Base-by-base conservation (phyloP, 768 basidiomycete genomes). In the Lentinula raphanica region DNA sequence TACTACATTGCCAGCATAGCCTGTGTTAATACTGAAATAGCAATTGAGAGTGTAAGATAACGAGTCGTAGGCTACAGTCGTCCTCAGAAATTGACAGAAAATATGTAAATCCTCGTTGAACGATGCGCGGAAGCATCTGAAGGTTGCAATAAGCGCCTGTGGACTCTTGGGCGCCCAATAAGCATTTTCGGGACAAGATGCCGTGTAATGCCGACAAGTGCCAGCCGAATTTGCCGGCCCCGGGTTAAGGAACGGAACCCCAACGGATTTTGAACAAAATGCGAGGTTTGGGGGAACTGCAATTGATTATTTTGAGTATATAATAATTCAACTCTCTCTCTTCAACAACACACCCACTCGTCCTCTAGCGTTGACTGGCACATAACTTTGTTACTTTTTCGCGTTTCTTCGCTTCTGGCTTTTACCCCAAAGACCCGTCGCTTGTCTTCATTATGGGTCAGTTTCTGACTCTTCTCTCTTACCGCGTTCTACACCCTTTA, bases 371-470 rank as follows among this genome's bases (percentile, higher is more conserved):
- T 28, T 28, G 23, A 48, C 46, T 29, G 45, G 19, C 29, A 46
- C 25, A n/a, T 35, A n/a, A 23, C 39, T 59, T 29, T 44, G 21
- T 7, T 42, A 4, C 23, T 35, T 44, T 36, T 21, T n/a, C n/a
- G n/a, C 23, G n/a, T 40, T n/a, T 27, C 7, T n/a, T 25, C 50
- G 32, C 32, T 25, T 53, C 50, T 53, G 27, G 25, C 50, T 25
- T n/a, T 56, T 38, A 27, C 23, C n/a, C 25, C 25, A 42, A 32
- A 31, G 54, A 40, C 54, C 50, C 38, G 50, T 53, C 19, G 50
- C 32, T 27, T 36, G 50, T 36, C 50, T 55, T 49, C 38, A 42
- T 35, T 65, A 80, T 79, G 80, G 69, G 79, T 81, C 59, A 23
- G 75, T 46, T 19, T 57, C 35, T 4, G 13, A 39, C 38, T 19